Conservation (phyloP, 176 grass and related monocot species). For the Raddia distichophylla region DNA sequence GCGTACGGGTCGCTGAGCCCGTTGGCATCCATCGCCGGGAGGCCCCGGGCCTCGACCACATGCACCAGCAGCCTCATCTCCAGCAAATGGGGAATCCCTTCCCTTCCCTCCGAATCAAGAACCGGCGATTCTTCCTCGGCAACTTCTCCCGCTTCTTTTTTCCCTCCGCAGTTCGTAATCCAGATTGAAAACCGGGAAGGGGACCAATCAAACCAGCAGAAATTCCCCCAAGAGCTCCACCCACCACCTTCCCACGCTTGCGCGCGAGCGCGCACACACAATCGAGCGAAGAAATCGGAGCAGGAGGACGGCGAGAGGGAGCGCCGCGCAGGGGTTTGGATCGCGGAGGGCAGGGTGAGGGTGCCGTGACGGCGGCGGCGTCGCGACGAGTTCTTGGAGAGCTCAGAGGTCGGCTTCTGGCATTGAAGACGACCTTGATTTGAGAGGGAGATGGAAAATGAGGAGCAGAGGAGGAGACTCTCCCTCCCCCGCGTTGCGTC, state of each 20-base stretch:
- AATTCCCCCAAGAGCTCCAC: neutral
- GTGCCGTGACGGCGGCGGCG: neutral
- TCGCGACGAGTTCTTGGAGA: neutral
- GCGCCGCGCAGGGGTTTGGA: neutral
- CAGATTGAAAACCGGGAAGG: neutral
- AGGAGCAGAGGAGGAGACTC: neutral
- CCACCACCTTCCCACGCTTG: too few relatives aligned
- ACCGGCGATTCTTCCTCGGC: neutral
- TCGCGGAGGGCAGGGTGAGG: too few relatives aligned
- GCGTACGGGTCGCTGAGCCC: constrained; percentile 71
- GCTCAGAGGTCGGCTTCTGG: neutral
- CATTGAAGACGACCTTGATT: constrained; percentile 25
- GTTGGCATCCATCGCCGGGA: constrained; percentile 61
- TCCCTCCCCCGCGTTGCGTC: constrained; percentile 49
- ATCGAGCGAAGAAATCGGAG: neutral
- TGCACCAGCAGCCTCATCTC: constrained; percentile 81
- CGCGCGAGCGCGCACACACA: too few relatives aligned
- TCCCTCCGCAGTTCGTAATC: too few relatives aligned
- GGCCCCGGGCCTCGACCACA: constrained; percentile 70
- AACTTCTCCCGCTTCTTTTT: neutral
- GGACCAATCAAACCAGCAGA: neutral
- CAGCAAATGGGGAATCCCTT: neutral
- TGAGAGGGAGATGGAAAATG: neutral
- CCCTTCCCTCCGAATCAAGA: neutral
- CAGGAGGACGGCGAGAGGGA: neutral